These are phyloP conservation scores for Leucocoprinus sp. DNA, from an alignment of 768 basidiomycete species.

Conservation along the genomic window DNA sequence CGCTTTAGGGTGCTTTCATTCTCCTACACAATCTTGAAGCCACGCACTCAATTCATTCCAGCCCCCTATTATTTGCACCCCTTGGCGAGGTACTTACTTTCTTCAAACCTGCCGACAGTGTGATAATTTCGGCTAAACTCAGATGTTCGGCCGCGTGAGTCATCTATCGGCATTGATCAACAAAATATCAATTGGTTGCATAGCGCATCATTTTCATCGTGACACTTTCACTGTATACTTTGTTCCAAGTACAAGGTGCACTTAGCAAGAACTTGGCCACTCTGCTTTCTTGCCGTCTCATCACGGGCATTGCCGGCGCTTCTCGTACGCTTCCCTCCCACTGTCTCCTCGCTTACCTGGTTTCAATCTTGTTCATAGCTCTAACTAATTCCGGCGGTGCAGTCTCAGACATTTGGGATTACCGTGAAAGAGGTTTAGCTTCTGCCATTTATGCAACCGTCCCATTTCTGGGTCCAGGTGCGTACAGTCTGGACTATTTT, in stretches of 20 bases:
- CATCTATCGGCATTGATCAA: background rate
- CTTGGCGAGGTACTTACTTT: conserved; percentile 47
- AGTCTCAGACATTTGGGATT: conserved; percentile 51
- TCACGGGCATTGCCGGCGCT: conserved; percentile 52
- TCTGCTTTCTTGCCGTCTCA: conserved; percentile 42
- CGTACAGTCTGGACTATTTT: background rate
- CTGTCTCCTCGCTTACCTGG: background rate
- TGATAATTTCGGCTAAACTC: background rate
- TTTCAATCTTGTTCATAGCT: conserved; percentile 26
- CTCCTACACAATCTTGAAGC: background rate
- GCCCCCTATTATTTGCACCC: conserved; percentile 49
- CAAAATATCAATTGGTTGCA: background rate
- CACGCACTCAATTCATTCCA: conserved; percentile 14
- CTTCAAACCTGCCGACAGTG: background rate
- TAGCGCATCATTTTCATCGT: conserved; percentile 49
- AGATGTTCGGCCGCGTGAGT: conserved; percentile 49
- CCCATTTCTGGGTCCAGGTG: conserved; percentile 51
- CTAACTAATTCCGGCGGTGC: conserved; percentile 51
- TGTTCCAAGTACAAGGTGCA: conserved; percentile 48
- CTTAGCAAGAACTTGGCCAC: conserved; percentile 39
- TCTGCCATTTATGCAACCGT: conserved; percentile 51
- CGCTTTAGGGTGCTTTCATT: conserved; percentile 41
- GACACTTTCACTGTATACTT: conserved; percentile 40
- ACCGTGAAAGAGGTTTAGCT: conserved; percentile 52
- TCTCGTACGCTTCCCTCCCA: conserved; percentile 32